Conservation (phyloP, 805 yeast genomes). For the Kuraishia molischiana region DNA sequence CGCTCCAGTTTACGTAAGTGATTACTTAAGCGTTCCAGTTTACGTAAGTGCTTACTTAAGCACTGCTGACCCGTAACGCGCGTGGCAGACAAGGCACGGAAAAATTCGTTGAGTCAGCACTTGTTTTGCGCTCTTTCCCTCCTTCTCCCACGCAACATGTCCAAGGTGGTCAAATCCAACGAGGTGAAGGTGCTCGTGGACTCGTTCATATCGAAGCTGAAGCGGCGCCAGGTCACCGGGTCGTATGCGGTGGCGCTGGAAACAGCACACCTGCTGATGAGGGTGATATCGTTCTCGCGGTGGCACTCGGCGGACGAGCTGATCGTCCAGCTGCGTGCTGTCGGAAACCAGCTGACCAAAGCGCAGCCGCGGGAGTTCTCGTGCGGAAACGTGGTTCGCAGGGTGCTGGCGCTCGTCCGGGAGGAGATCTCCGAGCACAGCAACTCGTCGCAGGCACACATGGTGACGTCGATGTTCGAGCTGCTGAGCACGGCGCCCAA, state of each 20-base stretch:
- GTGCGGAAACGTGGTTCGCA: slow-evolving; percentile 83
- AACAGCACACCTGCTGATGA: slow-evolving; percentile 76
- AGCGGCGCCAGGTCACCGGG: slow-evolving; percentile 77
- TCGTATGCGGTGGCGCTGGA: slow-evolving; percentile 78
- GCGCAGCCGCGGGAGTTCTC: slow-evolving; percentile 89
- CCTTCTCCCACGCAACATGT: too few species aligned
- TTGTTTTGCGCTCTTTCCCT: too few species aligned
- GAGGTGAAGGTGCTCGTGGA: slow-evolving; percentile 17
- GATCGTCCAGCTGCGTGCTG: slow-evolving; percentile 57
- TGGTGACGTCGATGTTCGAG: slow-evolving; percentile 81
- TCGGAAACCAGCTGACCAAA: slow-evolving; percentile 59
- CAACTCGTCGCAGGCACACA: slow-evolving; percentile 29
- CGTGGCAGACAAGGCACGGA: too few species aligned
- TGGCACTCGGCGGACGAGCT: slow-evolving; percentile 76
- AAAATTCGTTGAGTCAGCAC: too few species aligned
- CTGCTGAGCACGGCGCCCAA: slow-evolving; percentile 45
- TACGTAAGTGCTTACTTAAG: too few species aligned
- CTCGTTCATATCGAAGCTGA: slow-evolving; percentile 37
- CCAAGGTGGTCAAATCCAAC: neutral
- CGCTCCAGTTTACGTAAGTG: too few species aligned
- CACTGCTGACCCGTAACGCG: too few species aligned
- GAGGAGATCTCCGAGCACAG: slow-evolving; percentile 63
- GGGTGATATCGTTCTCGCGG: slow-evolving; percentile 81
- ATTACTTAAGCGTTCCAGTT: too few species aligned
- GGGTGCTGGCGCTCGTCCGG: slow-evolving; percentile 78